A percentile compares a stretch with the other conserved stretches of the same genome.
These are phyloP conservation scores for Protomyces pachydermus DNA, from an alignment of 1,139 yeast species.

Conservation along the genomic window DNA sequence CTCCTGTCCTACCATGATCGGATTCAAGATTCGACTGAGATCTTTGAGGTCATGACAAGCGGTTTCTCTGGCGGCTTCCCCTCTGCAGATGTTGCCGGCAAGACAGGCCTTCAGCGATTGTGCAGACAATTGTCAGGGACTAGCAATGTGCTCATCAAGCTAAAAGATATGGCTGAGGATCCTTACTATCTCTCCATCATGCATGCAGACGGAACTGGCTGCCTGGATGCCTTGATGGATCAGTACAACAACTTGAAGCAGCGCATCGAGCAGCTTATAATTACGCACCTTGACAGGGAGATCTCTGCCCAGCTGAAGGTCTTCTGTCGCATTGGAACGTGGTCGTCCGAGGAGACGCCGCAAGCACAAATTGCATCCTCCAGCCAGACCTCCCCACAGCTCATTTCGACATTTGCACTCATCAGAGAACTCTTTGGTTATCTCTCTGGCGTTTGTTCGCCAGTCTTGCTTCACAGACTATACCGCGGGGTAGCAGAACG, in stretches of 20 bases:
- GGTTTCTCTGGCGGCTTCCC: constrained; percentile 42
- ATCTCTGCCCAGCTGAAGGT: constrained; percentile 39
- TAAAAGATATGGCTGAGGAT: constrained; percentile 63
- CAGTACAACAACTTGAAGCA: constrained; percentile 39
- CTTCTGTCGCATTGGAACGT: constrained; percentile 7
- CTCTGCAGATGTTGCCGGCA: constrained; percentile 42
- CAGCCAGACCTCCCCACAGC: constrained; percentile 7
- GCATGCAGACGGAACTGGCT: constrained; percentile 30
- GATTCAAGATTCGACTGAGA: constrained; percentile 47
- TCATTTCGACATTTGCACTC: constrained; percentile 14
- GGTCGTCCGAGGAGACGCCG: constrained; percentile 8
- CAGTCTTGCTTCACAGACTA: constrained; percentile 8
- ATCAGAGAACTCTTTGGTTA: constrained; percentile 15
- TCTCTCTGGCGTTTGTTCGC: constrained; percentile 12
- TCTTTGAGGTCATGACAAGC: constrained; percentile 48
- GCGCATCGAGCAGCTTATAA: constrained; percentile 44
- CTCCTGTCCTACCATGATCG: constrained; percentile 56
- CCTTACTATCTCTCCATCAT: constrained; percentile 61
- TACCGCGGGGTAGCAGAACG: constrained; percentile 16
- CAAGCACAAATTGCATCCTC: constrained; percentile 6
- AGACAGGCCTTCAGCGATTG: constrained; percentile 51
- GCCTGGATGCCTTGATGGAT: constrained; percentile 27
- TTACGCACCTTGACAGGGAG: constrained; percentile 49
- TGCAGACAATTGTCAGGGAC: constrained; percentile 61
- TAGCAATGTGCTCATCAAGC: constrained; percentile 48